Evolutionary conservation across 371 early-diverging fungal species (phyloP).

Genomic region (Choanephora cucurbitarum): DNA sequence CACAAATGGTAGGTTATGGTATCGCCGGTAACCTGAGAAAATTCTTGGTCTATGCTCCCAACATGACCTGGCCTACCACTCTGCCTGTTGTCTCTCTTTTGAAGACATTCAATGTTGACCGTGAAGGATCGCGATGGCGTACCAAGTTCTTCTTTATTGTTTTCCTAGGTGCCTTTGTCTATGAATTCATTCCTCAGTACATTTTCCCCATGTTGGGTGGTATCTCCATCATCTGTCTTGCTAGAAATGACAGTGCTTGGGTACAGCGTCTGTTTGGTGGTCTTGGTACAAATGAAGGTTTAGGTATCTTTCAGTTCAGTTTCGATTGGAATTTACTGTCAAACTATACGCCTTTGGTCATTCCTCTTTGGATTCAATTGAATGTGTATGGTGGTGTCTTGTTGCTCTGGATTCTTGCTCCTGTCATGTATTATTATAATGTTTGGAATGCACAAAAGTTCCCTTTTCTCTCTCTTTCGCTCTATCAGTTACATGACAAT

Average conservation of each 20-base stretch:
- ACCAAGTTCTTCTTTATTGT: constrained; percentile 56
- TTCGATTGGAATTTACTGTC: constrained; percentile 56
- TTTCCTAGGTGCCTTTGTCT: constrained; percentile 38
- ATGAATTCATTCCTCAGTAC: constrained; percentile 52
- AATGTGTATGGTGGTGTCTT: constrained; percentile 45
- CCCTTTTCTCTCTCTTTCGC: constrained; percentile 45
- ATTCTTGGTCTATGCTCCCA: constrained; percentile 79
- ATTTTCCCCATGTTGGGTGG: constrained; percentile 50
- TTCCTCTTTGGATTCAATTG: constrained; percentile 64
- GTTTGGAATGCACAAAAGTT: constrained; percentile 51
- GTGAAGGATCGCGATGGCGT: constrained; percentile 63
- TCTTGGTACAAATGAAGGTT: constrained; percentile 45
- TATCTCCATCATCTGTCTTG: constrained; percentile 55
- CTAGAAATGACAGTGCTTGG: constrained; percentile 49
- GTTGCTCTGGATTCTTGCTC: constrained; percentile 39
- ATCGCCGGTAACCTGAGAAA: constrained; percentile 80
- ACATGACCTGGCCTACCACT: constrained; percentile 88
- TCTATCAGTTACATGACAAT: constrained; percentile 33
- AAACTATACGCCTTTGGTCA: constrained; percentile 60
- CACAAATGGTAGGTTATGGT: constrained; percentile 85
- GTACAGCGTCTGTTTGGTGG: constrained; percentile 54
- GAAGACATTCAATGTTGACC: constrained; percentile 65
- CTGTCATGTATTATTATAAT: constrained; percentile 40
- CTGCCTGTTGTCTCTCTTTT: constrained; percentile 78
- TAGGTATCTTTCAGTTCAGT: constrained; percentile 50